These are phyloP conservation scores for Trichothecium roseum DNA, from an alignment of 2,329 filamentous ascomycete genomes.

Conservation along the genomic window DNA sequence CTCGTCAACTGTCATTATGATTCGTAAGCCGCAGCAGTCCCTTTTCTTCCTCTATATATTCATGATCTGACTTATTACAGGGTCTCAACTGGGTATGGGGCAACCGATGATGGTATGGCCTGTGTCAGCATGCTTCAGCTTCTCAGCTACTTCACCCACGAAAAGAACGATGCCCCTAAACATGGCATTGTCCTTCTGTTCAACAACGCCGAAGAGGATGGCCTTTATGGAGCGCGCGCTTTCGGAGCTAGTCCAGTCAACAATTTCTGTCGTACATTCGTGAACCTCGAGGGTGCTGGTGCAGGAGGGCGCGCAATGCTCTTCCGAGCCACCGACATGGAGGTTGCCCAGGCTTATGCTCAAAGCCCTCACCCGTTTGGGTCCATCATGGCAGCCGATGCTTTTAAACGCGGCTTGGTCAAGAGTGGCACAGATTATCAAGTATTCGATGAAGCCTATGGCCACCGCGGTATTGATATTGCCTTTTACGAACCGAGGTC, in stretches of 20 bases:
- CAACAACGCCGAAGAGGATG: constrained; percentile 96
- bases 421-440: constrained; percentile 84
- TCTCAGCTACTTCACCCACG: constrained; percentile 71
- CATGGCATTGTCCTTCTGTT: constrained; percentile 75
- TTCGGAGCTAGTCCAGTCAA: constrained; percentile 78
- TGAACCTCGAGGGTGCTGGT: constrained; percentile 92
- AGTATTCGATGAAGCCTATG: constrained; percentile 67
- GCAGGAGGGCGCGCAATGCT: constrained; percentile 80
- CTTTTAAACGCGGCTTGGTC: constrained; percentile 69
- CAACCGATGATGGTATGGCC: constrained; percentile 88
- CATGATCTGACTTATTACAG: constrained; percentile 31
- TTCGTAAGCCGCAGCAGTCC: constrained; percentile 44
- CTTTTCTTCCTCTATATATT: too few species aligned
- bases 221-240: constrained; percentile 73
- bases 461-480: constrained; percentile 80
- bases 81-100: constrained; percentile 83
- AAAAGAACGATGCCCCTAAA: constrained; percentile 56
- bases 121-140: constrained; percentile 81
- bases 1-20: constrained; percentile 95
- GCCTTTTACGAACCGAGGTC: constrained; percentile 83
- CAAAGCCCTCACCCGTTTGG: constrained; percentile 69
- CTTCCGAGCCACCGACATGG: constrained; percentile 79
- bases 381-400: constrained; percentile 70
- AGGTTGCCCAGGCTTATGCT: constrained; percentile 72
- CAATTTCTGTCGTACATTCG: constrained; percentile 72